phyloP scores from a whole-genome alignment of 495 filamentous ascomycete genomes.

The Lepidopterella palustris region DNA sequence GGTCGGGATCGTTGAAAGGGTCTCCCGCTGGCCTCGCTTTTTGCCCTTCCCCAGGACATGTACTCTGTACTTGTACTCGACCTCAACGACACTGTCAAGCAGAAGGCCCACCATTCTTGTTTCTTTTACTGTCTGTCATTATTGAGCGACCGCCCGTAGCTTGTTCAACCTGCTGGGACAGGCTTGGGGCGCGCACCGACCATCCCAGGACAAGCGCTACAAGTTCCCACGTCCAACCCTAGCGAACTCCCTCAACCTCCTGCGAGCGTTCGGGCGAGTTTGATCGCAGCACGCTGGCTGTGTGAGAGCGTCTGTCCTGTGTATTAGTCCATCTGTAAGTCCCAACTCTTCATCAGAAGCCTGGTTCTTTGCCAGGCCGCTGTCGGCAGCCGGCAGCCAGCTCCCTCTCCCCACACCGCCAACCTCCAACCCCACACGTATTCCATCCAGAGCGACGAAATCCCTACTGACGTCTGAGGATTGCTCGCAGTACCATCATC shows the following conservation, averaged over 20 bases:
- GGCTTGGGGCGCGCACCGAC: background rate
- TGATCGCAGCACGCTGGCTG: background rate
- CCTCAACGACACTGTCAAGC: background rate
- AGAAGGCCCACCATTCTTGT: background rate
- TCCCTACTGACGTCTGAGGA: conserved; percentile 10
- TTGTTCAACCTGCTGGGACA: background rate
- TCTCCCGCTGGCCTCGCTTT: background rate
- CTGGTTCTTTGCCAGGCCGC: background rate
- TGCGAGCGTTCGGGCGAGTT: background rate
- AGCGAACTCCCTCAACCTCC: background rate
- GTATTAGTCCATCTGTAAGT: conserved; percentile 24
- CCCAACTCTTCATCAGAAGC: background rate
- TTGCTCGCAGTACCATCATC: conserved; percentile 19
- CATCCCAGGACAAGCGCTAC: background rate
- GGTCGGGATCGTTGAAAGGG: background rate
- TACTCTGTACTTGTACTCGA: background rate
- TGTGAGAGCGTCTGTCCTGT: conserved; percentile 13
- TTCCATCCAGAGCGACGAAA: conserved; percentile 6
- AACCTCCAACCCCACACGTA: conserved; percentile 4
- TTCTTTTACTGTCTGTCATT: conserved; percentile 1
- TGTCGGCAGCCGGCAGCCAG: background rate
- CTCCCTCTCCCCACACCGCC: conserved; percentile 23
- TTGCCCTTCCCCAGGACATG: background rate
- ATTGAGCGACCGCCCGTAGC: background rate
- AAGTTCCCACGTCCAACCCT: background rate